Evolutionary conservation across 1,139 yeast species (phyloP), one percentile per base, ranked within the genome.

Genomic region (Lodderomyces elongisporus): DNA sequence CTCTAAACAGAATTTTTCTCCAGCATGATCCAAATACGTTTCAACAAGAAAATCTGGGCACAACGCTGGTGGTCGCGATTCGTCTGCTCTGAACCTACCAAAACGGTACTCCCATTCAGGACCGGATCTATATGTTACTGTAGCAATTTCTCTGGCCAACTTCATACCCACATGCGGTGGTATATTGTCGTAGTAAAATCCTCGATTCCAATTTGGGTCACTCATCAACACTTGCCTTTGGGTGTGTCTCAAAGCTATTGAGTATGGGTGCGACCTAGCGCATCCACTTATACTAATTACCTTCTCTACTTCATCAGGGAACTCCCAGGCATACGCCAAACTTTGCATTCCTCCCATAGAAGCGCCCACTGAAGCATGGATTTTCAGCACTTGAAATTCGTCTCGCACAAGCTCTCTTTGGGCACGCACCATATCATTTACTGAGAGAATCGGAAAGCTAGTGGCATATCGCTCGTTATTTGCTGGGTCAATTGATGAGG

Each of bases 341-440:
- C 91, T 80, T 60, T 88, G 96, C 96, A 88, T 87, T 14, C 96
- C 97, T 18, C 97, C 97, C 95, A 88, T 85, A 0, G 95, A 85
- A 1, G 95, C 83, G 5, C 97, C 97, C 3, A 89, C 77, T 1
- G 88, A 75, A 1, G 95, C 95, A 53, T 77, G 76, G 17, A 88
- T 60, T 52, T 75, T 79, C 2, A 50, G 37, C 17, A 83, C 83
- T 0, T 79, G 78, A 42, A 87, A 75, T 25, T 73, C 76, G 30
- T 78, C 72, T 20, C 58, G 60, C 14, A 88, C 64, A 28, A 88
- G 61, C 35, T 83, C 68, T 42, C 85, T 70, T 60, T 88, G 97
- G 0, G 94, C 95, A 32, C 96, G 65, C 1, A 85, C 85, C 95
- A 88, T 88, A 52, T 88, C 97, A 48, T 82, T 83, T 16, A 89